These are phyloP conservation scores for Parietaria judaica DNA, from an alignment of 306 rosid species.

Conservation along the genomic window DNA sequence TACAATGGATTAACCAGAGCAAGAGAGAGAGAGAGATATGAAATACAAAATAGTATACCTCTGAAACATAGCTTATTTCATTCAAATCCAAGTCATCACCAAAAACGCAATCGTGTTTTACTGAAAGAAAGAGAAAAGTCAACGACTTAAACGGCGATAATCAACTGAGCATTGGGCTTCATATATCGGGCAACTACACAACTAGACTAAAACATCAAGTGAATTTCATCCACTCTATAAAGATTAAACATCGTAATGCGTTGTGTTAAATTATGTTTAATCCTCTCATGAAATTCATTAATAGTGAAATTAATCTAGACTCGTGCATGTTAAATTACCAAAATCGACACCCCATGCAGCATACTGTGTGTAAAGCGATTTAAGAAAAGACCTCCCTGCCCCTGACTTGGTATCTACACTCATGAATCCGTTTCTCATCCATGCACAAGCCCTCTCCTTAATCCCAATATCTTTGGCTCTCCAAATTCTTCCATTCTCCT, in stretches of 20 bases:
- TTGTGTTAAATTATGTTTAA: too few species aligned
- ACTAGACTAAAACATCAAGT: too few species aligned
- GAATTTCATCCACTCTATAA: too few species aligned
- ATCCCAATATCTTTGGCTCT: constrained; percentile 73
- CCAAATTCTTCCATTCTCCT: constrained; percentile 70
- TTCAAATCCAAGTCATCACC: constrained; percentile 79
- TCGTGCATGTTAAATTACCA: constrained; percentile 35
- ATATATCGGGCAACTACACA: neutral
- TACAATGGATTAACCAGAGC: neutral
- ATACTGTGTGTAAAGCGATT: constrained; percentile 75
- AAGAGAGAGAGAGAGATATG: constrained; percentile 2
- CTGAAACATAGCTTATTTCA: constrained; percentile 70
- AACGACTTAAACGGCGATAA: too few species aligned
- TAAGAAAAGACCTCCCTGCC: constrained; percentile 85
- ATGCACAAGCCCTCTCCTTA: constrained; percentile 59
- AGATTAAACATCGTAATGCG: too few species aligned
- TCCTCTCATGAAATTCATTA: too few species aligned
- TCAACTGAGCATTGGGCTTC: too few species aligned
- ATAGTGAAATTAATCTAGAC: too few species aligned
- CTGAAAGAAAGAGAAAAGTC: constrained; percentile 34
- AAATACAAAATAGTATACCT: constrained; percentile 41
- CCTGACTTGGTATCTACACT: constrained; percentile 68
- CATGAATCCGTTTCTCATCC: constrained; percentile 94
- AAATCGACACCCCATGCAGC: constrained; percentile 93
- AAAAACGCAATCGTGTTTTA: constrained; percentile 93